Base-by-base conservation (phyloP, 768 basidiomycete species). In the Boletus subparvulus region DNA sequence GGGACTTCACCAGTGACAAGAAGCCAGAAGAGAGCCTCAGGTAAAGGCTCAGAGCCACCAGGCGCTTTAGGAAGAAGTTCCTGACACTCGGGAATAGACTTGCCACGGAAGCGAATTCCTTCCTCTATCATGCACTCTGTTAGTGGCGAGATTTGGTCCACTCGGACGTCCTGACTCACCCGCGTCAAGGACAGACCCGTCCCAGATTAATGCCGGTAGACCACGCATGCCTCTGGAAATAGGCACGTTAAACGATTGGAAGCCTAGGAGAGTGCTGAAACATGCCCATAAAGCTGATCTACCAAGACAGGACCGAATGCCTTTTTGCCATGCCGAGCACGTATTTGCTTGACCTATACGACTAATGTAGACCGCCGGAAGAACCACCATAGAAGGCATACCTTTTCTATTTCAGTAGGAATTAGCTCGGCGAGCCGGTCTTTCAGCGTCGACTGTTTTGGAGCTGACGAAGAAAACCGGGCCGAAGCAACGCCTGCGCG, bases 51-150 rank as follows among this genome's bases (percentile, higher is more conserved):
- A 16, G 84, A 79, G 52, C 94, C 94, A 60, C 88, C 85, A 63
- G 88, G 82, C 54, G 90, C 95, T 72, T 91, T 95, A 58, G 96
- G 96, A 26, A 98, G 86, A 47, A 86, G 81, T 52, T 84, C 80
- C 75, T 92, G 87, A 71, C 87, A 86, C 69, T 97, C 94, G 41
- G 92, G 90, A 68, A 96, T 96, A 54, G 92, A 92, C 75, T 91
- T 92, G 58, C 94, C 95, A 71, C 95, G 91, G 87, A 98, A 98
- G 63, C 96, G 92, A 69, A 98, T 98, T 55, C 96, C 96, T 80
- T 97, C 94, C 69, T 95, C 91, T 90, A 64, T 9, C 59, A 48
- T 24, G 36, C 43, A 61, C 24, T 28, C 50, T 16, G 5, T 56
- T 4, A 48, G 41, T 19, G 14, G 24, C 9, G 5, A 37, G 10